Base-by-base conservation (phyloP, 169 alveolate species). In the Eimeria tenella region DNA sequence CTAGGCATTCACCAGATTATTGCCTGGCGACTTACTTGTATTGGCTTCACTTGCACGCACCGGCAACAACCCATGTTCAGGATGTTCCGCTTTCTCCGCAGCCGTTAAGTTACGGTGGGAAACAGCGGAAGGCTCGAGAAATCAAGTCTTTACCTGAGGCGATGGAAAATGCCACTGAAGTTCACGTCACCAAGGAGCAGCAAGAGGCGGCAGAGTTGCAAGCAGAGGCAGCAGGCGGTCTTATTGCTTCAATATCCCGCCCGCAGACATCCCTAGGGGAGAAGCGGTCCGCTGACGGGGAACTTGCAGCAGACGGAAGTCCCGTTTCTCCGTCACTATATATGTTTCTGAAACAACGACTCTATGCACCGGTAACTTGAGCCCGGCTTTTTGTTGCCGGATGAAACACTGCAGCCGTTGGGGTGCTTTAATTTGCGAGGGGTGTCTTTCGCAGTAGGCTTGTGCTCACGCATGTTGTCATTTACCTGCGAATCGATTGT, bases 41-140 rank as follows among this genome's bases (percentile, higher is more conserved):
- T 84, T 98, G 99, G 99, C 94, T 97, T 21, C 96, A 98, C 73
- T 95, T 98, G 89, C 96, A 98, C 84, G 95, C 97, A 19, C 97
- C 97, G 1, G 97, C 98, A 70, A 93, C 95, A 53, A 93, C 96
- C n/a, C 96, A 94, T 74, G 97, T 97, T 62, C 99, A 98, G 94
- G 98, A 97, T 82, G 90, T 95, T 4, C 97, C 97, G 55, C 96
- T 97, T 19, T 63, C 96, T 25, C 98, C 98, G 11, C 94, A 96
- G 31, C 96, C 96, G 86, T 93, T 87, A 77, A 91, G 95, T n/a
- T 84, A 55, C 23, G 74, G 86, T 21, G 86, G 79, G 10, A 58
- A 63, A 25, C 84, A 79, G 42, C 23, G 81, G 68, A 56, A 68
- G 84, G 11, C 82, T 17, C 93, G 84, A 3, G 93, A 84, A 52